Percentiles rank a stretch among this genome's conserved stretches.
Evolutionary conservation across 768 basidiomycete species (phyloP).

Genomic region (Pleurotus salmoneostramineus): DNA sequence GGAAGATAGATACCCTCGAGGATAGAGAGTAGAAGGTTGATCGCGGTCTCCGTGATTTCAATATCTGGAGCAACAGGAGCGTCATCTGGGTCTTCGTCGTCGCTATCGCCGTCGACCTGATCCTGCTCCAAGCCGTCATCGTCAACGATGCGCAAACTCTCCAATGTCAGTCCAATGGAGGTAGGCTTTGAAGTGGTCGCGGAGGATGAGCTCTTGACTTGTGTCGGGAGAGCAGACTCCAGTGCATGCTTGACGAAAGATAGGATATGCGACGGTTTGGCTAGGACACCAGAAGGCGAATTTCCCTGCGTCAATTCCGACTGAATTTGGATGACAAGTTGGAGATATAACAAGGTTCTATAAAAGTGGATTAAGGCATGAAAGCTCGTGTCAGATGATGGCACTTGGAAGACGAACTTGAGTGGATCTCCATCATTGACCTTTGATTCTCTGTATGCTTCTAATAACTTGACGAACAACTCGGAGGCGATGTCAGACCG

Average conservation of each 20-base stretch:
- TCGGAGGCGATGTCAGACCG: slow-evolving; percentile 68
- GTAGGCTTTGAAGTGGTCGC: slow-evolving; percentile 19
- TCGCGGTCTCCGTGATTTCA: slow-evolving; percentile 71
- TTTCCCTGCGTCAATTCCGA: slow-evolving; percentile 54
- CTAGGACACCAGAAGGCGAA: slow-evolving; percentile 50
- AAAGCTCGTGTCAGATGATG: not conserved
- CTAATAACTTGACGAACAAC: slow-evolving; percentile 71
- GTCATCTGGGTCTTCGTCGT: slow-evolving; percentile 43
- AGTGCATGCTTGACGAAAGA: slow-evolving; percentile 80
- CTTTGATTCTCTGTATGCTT: slow-evolving; percentile 55
- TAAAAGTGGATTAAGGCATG: not conserved
- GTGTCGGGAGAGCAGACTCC: slow-evolving; percentile 30
- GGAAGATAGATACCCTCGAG: slow-evolving; percentile 63
- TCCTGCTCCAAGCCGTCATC: slow-evolving; percentile 42
- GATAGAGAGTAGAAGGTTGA: slow-evolving; percentile 78
- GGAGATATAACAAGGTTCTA: slow-evolving; percentile 71
- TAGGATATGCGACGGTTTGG: slow-evolving; percentile 71
- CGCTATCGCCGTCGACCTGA: slow-evolving; percentile 39
- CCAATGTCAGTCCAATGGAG: slow-evolving; percentile 7
- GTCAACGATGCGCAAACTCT: slow-evolving; percentile 30
- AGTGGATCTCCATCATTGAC: slow-evolving; percentile 43
- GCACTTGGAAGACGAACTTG: slow-evolving; percentile 29
- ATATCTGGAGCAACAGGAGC: slow-evolving; percentile 38
- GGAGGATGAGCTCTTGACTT: slow-evolving; percentile 1
- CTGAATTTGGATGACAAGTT: slow-evolving; percentile 82